phyloP scores from a whole-genome alignment of 169 alveolate species.

The Eimeria necatrix region DNA sequence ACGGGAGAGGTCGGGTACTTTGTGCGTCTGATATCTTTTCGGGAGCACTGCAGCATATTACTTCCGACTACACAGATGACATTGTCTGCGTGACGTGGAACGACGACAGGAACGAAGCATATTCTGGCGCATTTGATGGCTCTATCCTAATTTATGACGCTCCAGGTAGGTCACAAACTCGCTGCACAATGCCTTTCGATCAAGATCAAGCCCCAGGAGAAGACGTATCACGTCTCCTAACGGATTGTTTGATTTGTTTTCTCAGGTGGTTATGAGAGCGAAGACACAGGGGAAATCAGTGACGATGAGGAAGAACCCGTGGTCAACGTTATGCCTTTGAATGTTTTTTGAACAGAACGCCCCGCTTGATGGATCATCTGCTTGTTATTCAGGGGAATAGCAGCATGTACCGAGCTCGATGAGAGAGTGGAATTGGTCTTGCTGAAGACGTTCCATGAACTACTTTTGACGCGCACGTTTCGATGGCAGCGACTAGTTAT shows the following conservation, averaged over 20 bases:
- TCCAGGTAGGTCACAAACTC: slow-evolving; percentile 5
- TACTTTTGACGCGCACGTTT: no score
- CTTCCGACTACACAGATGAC: slow-evolving; percentile 39
- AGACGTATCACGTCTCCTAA: background rate
- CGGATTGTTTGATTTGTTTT: background rate
- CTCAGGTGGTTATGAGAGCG: slow-evolving; percentile 32
- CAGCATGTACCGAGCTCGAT: no score
- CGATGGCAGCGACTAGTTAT: no score
- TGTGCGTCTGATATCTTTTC: slow-evolving; percentile 56
- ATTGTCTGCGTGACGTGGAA: slow-evolving; percentile 68
- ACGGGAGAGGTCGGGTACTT: slow-evolving; percentile 71
- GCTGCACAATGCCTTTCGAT: no score
- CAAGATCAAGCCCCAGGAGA: no score
- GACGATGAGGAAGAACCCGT: slow-evolving; percentile 3
- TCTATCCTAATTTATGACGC: slow-evolving; percentile 44
- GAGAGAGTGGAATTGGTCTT: no score
- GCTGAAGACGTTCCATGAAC: no score
- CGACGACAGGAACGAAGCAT: slow-evolving; percentile 59
- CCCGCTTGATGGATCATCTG: no score
- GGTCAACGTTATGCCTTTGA: slow-evolving; percentile 1
- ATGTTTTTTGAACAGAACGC: background rate
- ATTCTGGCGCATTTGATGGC: slow-evolving; percentile 64
- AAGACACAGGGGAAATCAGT: slow-evolving; percentile 8
- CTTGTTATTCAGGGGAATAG: no score
- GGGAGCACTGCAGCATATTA: slow-evolving; percentile 38